Percentiles rank a stretch among this genome's conserved stretches.
phyloP scores from a whole-genome alignment of 106 monocot species.

The Narthecium ossifragum region DNA sequence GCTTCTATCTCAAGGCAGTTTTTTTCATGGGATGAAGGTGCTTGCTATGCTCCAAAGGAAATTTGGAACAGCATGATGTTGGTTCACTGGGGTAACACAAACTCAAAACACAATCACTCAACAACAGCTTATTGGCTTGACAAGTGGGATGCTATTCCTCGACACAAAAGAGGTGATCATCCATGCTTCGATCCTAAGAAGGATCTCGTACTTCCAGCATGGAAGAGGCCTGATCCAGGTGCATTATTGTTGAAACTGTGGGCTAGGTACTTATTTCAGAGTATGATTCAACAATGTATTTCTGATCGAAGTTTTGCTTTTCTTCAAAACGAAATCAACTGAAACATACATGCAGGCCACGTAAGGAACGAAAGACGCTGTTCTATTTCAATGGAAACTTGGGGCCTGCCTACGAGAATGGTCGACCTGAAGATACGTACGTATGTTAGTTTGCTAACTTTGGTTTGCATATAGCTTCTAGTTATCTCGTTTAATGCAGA shows the following conservation, averaged over 20 bases:
- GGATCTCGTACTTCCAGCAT: slow-evolving; percentile 95
- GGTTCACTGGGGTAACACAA: slow-evolving; percentile 99
- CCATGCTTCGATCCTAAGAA: slow-evolving; percentile 92
- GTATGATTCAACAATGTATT: background rate
- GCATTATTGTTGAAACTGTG: slow-evolving; percentile 63
- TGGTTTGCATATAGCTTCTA: background rate
- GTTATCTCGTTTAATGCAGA: background rate
- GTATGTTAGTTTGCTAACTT: slow-evolving; percentile 19
- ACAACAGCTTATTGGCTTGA: slow-evolving; percentile 90
- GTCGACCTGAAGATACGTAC: slow-evolving; percentile 79
- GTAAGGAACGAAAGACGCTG: slow-evolving; percentile 48
- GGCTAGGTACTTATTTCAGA: slow-evolving; percentile 43
- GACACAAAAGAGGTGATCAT: slow-evolving; percentile 67
- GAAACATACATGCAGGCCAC: slow-evolving; percentile 35
- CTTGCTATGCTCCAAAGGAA: slow-evolving; percentile 96
- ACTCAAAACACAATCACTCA: slow-evolving; percentile 84
- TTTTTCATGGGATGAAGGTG: slow-evolving; percentile 99
- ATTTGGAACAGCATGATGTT: slow-evolving; percentile 99
- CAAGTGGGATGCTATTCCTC: slow-evolving; percentile 71
- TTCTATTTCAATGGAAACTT: slow-evolving; percentile 99
- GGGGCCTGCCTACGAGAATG: slow-evolving; percentile 75
- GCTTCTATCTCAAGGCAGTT: slow-evolving; percentile 40
- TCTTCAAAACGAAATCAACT: slow-evolving; percentile 1
- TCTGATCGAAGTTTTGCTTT: no score
- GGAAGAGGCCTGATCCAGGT: slow-evolving; percentile 69